These are phyloP conservation scores for Peronospora belbahrii DNA, from an alignment of 352 stramenopile species.

Conservation along the genomic window DNA sequence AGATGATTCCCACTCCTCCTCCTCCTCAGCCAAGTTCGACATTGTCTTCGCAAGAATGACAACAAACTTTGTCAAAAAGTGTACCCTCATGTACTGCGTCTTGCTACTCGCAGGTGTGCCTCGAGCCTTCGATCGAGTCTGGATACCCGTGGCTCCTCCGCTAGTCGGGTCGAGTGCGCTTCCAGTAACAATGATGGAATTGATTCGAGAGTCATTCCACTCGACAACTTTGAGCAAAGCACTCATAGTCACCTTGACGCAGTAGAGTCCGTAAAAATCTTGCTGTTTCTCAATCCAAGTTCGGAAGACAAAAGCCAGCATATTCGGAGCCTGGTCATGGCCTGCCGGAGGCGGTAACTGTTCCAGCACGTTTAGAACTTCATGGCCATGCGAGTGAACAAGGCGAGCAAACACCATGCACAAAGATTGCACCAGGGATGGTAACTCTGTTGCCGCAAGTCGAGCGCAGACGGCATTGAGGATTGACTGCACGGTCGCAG, in stretches of 20 bases:
- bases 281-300: slow-evolving; percentile 81
- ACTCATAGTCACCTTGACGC: slow-evolving; percentile 78
- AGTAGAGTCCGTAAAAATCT: slow-evolving; percentile 80
- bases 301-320: slow-evolving; percentile 72
- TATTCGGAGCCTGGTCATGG: slow-evolving; percentile 30
- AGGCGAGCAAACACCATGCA: slow-evolving; percentile 80
- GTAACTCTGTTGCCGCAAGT: slow-evolving; percentile 57
- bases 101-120: slow-evolving; percentile 20
- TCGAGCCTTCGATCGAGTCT: slow-evolving; percentile 53
- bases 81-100: slow-evolving; percentile 50
- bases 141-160: slow-evolving; percentile 17
- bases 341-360: slow-evolving; percentile 42
- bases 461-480: slow-evolving; percentile 57
- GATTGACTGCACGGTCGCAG: slow-evolving; percentile 66
- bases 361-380: slow-evolving; percentile 66
- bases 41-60: slow-evolving; percentile 68
- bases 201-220: slow-evolving; percentile 69
- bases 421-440: slow-evolving; percentile 69
- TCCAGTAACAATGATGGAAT: slow-evolving; percentile 52
- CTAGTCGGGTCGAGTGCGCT: slow-evolving; percentile 30
- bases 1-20: slow-evolving; percentile 71
- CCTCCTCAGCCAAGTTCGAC: slow-evolving; percentile 57
- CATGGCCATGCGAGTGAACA: slow-evolving; percentile 57
- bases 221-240: slow-evolving; percentile 63
- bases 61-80: slow-evolving; percentile 75